Percentiles rank a stretch among this genome's conserved stretches.
These are phyloP conservation scores for Citrullus mucosospermus DNA, from an alignment of 306 rosid species.

Conservation along the genomic window DNA sequence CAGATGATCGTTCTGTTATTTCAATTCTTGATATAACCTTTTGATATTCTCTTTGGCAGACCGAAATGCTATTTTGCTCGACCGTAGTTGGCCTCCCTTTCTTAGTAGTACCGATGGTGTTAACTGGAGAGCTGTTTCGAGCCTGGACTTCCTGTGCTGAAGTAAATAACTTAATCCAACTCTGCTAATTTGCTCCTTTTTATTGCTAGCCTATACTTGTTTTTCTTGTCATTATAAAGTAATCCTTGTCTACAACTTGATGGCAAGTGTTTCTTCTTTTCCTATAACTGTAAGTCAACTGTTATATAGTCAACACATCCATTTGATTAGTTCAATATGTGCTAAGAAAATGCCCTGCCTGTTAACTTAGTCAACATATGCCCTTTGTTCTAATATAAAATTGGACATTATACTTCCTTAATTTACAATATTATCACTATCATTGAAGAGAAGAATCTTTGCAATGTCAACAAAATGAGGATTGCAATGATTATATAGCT, in stretches of 20 bases:
- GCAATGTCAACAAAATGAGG: not conserved
- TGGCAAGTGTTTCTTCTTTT: not conserved
- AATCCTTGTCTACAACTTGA: not conserved
- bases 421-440: not conserved
- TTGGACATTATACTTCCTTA: not conserved
- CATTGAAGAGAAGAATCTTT: not conserved
- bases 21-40: not conserved
- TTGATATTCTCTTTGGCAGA: conserved; percentile 18
- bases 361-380: not conserved
- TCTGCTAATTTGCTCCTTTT: not conserved
- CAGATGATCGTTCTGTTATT: not conserved
- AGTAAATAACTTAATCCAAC: conserved; percentile 14
- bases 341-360: not conserved
- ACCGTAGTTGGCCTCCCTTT: conserved; percentile 50
- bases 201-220: not conserved
- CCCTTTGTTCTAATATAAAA: not conserved
- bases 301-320: not conserved
- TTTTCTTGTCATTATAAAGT: not conserved
- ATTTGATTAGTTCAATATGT: not conserved
- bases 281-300: not conserved
- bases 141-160: conserved; percentile 55
- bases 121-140: conserved; percentile 43
- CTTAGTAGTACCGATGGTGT: conserved; percentile 40
- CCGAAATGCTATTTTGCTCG: conserved; percentile 58
- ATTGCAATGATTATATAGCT: not conserved